phyloP scores from a whole-genome alignment of 2,329 filamentous ascomycete species.

The Polytolypa hystricis region DNA sequence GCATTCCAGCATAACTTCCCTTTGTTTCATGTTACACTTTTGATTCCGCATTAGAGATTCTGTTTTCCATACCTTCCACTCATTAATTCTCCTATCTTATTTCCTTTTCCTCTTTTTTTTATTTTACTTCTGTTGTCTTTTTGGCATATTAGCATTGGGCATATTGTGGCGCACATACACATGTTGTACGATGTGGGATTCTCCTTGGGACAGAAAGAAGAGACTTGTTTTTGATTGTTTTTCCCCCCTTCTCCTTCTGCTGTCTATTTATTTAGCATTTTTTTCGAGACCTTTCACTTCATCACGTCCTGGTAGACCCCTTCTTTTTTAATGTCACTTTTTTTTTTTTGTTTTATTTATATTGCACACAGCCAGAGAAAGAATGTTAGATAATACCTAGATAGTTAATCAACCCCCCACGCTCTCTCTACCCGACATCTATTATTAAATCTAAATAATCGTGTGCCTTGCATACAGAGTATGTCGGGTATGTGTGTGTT shows the following conservation, averaged over 20 bases:
- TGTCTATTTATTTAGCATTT: neutral
- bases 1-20: neutral
- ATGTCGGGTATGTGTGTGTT: too few relatives aligned
- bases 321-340: neutral
- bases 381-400: too few relatives aligned
- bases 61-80: too few relatives aligned
- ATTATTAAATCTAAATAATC: too few relatives aligned
- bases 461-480: too few relatives aligned
- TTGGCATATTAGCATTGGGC: neutral
- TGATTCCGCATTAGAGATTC: neutral
- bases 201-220: too few relatives aligned
- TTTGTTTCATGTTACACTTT: neutral
- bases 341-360: neutral
- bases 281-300: neutral
- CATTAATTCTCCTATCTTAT: neutral
- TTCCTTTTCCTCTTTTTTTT: neutral
- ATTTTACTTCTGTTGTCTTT: neutral
- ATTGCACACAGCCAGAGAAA: too few relatives aligned
- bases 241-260: neutral
- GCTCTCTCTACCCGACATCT: too few relatives aligned
- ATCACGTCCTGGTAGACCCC: neutral
- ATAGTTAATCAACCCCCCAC: too few relatives aligned
- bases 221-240: neutral
- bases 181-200: constrained; percentile 2
- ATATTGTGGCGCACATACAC: too few relatives aligned